Conservation (phyloP, 1,284 basidiomycete genomes). For the Vanrija pseudolonga region DNA sequence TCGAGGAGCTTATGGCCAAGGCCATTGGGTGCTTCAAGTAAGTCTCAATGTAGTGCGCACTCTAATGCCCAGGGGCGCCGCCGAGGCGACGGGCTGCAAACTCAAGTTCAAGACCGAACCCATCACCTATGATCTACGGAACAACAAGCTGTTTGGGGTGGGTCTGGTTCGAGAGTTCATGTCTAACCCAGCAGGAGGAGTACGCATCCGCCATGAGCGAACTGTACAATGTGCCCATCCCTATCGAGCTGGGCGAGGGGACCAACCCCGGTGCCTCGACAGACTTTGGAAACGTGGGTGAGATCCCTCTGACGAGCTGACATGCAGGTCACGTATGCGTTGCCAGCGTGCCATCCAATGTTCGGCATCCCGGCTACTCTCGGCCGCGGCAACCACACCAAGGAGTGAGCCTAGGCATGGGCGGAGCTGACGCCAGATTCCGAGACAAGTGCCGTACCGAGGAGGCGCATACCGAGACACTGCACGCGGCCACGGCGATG, state of each 20-base stretch:
- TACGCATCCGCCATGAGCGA: conserved; percentile 9
- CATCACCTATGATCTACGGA: conserved; percentile 57
- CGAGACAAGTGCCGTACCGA: conserved; percentile 11
- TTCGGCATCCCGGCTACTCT: conserved; percentile 17
- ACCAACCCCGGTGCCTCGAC: conserved; percentile 3
- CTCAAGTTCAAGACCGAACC: conserved; percentile 53
- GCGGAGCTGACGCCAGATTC: conserved; percentile 6
- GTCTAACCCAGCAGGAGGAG: conserved; percentile 1
- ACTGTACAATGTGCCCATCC: background rate
- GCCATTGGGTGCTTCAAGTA: conserved; percentile 61
- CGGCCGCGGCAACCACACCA: conserved; percentile 27
- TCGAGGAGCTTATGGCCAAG: conserved; percentile 55
- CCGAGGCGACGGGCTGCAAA: conserved; percentile 64
- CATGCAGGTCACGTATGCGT: conserved; percentile 13
- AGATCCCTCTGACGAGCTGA: background rate
- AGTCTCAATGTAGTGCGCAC: too few species aligned
- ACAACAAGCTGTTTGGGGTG: conserved; percentile 18
- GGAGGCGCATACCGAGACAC: conserved; percentile 29
- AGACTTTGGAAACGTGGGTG: conserved; percentile 17
- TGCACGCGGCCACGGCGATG: conserved; percentile 40
- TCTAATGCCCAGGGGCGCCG: conserved; percentile 47
- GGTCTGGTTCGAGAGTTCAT: background rate
- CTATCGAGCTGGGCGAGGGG: conserved; percentile 8
- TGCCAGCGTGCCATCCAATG: conserved; percentile 25
- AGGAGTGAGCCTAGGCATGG: conserved; percentile 4